Evolutionary conservation across 495 filamentous ascomycete genomes (phyloP).

Genomic region (Xylaria cubensis): DNA sequence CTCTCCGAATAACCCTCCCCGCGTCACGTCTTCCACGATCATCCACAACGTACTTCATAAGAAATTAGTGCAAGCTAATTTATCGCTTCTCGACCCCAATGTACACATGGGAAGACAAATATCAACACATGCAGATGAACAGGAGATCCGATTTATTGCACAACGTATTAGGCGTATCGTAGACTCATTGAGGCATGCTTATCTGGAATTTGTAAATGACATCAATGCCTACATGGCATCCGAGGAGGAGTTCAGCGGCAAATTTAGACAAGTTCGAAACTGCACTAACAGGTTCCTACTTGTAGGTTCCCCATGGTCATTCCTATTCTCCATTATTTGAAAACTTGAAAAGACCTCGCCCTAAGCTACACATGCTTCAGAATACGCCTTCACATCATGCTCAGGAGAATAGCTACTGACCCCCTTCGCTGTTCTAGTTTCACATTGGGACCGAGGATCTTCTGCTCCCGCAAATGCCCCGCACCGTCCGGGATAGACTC

Average conservation of each 20-base stretch:
- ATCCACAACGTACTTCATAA: neutral
- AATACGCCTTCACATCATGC: neutral
- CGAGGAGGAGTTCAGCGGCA: neutral
- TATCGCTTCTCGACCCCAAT: neutral
- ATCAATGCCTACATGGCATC: neutral
- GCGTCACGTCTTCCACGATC: neutral
- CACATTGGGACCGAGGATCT: neutral
- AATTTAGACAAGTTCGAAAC: neutral
- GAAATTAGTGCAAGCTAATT: neutral
- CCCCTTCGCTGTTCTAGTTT: neutral
- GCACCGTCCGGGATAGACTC: neutral
- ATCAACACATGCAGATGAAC: neutral
- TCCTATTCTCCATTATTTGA: neutral
- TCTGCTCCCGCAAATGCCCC: neutral
- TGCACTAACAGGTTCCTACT: neutral
- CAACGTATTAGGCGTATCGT: neutral
- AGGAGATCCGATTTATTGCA: neutral
- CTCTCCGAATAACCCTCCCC: neutral
- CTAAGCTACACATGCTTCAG: neutral
- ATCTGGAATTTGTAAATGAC: neutral
- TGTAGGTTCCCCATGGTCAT: neutral
- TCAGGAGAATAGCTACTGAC: neutral
- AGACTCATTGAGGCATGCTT: neutral
- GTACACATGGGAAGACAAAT: neutral
- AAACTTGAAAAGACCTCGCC: neutral